Conservation (phyloP, 257 asterid species). For the Scutellaria galericulata region DNA sequence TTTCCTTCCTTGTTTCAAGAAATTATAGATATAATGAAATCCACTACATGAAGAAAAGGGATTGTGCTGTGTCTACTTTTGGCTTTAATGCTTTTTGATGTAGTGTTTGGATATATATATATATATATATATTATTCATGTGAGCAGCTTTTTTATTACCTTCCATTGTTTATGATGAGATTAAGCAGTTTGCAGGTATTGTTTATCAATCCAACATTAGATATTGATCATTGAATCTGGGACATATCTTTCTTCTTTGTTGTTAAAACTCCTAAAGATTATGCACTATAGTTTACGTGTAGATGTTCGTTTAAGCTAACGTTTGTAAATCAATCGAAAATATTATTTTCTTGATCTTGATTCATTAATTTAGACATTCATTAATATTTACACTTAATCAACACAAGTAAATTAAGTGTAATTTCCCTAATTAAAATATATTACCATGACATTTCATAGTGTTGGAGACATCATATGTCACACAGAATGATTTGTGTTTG, state of each 20-base stretch:
- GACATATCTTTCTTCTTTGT: too few relatives aligned
- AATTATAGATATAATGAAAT: slow-evolving; percentile 35
- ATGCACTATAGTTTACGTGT: too few relatives aligned
- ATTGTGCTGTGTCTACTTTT: slow-evolving; percentile 38
- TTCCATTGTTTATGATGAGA: slow-evolving; percentile 15
- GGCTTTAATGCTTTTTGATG: slow-evolving; percentile 38
- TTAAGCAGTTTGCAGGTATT: slow-evolving; percentile 4
- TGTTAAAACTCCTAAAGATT: too few relatives aligned
- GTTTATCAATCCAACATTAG: background rate
- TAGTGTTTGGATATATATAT: slow-evolving; percentile 20
- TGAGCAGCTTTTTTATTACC: background rate
- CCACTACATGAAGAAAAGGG: slow-evolving; percentile 35
- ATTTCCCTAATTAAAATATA: too few relatives aligned
- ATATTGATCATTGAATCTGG: slow-evolving; percentile 10
- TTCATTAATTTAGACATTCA: background rate
- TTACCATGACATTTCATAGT: background rate
- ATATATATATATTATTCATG: slow-evolving; percentile 5
- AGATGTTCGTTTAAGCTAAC: background rate
- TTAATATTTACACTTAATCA: background rate
- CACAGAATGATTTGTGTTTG: slow-evolving; percentile 33
- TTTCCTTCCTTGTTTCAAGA: slow-evolving; percentile 19
- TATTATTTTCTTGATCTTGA: background rate
- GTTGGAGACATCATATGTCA: slow-evolving; percentile 38
- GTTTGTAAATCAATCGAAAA: background rate
- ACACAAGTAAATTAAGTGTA: too few relatives aligned